Percentiles rank a stretch among this genome's conserved stretches.
phyloP scores from a whole-genome alignment of 345 rosid genomes.

The Bruguiera gymnorhiza region DNA sequence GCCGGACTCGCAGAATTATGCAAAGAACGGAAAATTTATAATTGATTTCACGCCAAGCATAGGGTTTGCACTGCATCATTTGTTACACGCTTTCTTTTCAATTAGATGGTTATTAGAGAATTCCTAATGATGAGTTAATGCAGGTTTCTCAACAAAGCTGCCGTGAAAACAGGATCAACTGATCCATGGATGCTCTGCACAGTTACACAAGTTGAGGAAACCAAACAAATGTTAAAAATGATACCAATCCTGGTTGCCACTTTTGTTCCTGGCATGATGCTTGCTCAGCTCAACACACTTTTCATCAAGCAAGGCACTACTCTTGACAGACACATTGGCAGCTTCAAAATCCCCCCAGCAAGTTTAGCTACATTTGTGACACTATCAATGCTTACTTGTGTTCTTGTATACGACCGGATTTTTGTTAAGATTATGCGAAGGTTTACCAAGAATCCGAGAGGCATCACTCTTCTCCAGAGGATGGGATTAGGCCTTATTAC shows the following conservation, averaged over 20 bases:
- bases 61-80: conserved; percentile 35
- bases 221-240: conserved; percentile 91
- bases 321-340: conserved; percentile 51
- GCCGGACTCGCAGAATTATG: conserved; percentile 52
- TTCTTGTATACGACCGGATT: conserved; percentile 57
- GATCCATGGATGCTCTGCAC: conserved; percentile 64
- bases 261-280: conserved; percentile 76
- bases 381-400: conserved; percentile 52
- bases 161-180: conserved; percentile 51
- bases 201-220: conserved; percentile 89
- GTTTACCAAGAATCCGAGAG: conserved; percentile 67
- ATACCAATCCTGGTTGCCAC: conserved; percentile 65
- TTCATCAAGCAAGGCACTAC: conserved; percentile 95
- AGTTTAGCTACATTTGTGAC: conserved; percentile 63
- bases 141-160: conserved; percentile 71
- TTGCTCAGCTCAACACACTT: conserved; percentile 70
- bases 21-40: conserved; percentile 45
- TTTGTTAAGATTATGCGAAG: conserved; percentile 41
- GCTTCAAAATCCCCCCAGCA: conserved; percentile 68
- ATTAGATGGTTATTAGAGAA: neutral
- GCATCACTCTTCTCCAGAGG: conserved; percentile 70
- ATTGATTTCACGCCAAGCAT: conserved; percentile 56
- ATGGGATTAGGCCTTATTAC: conserved; percentile 66
- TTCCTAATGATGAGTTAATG: neutral
- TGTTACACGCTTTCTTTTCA: neutral